Conservation (phyloP, 345 rosid species). For the Microcos paniculata region DNA sequence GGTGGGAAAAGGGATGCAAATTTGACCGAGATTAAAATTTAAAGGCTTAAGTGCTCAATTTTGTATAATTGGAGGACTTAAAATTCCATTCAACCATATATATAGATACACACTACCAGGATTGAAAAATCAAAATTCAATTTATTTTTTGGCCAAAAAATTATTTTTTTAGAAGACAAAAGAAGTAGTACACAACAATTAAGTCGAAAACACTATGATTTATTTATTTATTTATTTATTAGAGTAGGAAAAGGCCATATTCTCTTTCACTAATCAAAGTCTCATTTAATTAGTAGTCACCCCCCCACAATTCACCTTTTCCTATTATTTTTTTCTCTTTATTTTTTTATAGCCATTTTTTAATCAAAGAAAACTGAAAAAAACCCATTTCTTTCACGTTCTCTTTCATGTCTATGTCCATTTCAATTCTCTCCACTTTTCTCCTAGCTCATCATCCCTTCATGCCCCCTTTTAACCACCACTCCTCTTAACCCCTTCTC, state of each 20-base stretch:
- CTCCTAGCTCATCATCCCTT: neutral
- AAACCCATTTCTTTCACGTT: slow-evolving; percentile 40
- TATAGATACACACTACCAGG: no score
- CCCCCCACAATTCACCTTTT: neutral
- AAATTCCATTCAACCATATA: no score
- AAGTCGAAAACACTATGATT: neutral
- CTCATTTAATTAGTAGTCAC: neutral
- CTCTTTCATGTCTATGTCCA: slow-evolving; percentile 26
- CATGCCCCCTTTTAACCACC: slow-evolving; percentile 25
- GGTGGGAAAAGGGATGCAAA: no score
- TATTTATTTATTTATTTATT: no score
- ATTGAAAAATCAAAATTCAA: no score
- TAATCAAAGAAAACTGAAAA: neutral
- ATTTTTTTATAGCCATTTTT: no score
- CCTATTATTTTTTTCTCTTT: neutral
- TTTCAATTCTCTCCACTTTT: slow-evolving; percentile 15
- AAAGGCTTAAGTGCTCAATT: no score
- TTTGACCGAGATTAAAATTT: no score
- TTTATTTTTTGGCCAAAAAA: no score
- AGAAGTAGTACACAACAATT: neutral
- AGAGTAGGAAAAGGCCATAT: neutral
- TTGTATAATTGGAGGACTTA: no score
- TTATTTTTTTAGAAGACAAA: no score
- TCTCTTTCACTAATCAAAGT: neutral
- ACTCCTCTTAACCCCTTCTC: neutral